Conservation (phyloP, 208 protist genomes). For the Naegleria lovaniensis region DNA sequence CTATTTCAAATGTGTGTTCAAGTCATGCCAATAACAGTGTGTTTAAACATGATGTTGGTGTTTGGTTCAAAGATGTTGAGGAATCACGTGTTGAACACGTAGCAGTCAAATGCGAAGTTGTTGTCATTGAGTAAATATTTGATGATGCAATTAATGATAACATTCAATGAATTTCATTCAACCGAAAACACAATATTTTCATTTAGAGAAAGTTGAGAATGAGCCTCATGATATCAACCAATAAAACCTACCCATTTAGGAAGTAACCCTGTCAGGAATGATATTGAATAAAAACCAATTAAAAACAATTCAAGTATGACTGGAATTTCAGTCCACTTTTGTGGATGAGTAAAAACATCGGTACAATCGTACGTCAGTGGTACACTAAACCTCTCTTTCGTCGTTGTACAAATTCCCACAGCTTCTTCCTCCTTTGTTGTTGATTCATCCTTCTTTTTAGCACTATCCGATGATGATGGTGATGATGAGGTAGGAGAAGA, state of each 20-base stretch:
- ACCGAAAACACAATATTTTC: too few relatives aligned
- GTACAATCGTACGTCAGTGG: constrained; percentile 14
- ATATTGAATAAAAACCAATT: neutral
- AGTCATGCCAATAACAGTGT: too few relatives aligned
- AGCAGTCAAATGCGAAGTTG: too few relatives aligned
- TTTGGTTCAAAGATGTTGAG: too few relatives aligned
- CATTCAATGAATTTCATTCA: too few relatives aligned
- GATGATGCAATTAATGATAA: too few relatives aligned
- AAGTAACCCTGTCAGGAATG: neutral
- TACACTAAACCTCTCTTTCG: constrained; percentile 9
- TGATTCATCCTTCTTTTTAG: neutral
- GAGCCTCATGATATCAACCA: too few relatives aligned
- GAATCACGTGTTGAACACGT: too few relatives aligned
- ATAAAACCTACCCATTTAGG: constrained; percentile 22
- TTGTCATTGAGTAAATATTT: too few relatives aligned
- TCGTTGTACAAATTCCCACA: neutral
- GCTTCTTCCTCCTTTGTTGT: neutral
- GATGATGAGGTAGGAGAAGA: neutral
- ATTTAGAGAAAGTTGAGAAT: too few relatives aligned
- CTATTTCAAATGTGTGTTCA: too few relatives aligned
- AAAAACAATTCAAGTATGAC: neutral
- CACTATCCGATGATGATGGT: neutral
- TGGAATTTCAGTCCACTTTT: constrained; percentile 23
- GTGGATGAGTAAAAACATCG: neutral
- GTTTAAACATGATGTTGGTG: too few relatives aligned